Base-by-base conservation (phyloP, 345 rosid species). In the Sonneratia alba region DNA sequence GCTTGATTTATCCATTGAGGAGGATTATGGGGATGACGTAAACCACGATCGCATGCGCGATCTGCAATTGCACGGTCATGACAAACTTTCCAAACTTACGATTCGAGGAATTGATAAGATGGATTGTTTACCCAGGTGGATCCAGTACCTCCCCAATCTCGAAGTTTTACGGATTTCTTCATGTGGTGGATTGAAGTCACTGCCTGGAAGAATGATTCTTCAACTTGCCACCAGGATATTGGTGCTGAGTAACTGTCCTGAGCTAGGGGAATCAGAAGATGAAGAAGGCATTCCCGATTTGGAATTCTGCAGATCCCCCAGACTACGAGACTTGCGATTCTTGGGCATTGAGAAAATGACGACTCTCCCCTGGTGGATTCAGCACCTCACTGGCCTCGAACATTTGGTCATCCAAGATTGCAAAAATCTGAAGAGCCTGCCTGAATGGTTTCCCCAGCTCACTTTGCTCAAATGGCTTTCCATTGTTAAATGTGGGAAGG, bases 1-100 rank as follows among this genome's bases (percentile, higher is more conserved):
- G n/a, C 61, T 73, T 36, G 70, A 49, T 65, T 22, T 66, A 19
- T 12, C 69, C 7, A 51, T 27, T n/a, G 70, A 65, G n/a, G 49
- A 19, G 19, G 36, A 36, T 7, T 12, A 16, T 13, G 53, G 16
- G 43, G 36, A 66, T 9, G 63, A 4, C n/a, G 34, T 1, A 2
- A n/a, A 2, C 19, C 34, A 12, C 1, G 34, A 57, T 0, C 11
- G 32, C 63, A 57, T 57, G 12, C 7, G 0, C 32, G 22, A 57
- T 57, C 63, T 57, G 34, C 32, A n/a, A 40, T 32, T 37, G 10
- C 57, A 66, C 9, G 53, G 70, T 49, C 14, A 32, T 48, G 3
- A 6, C 18, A 72, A 43, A 19, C 56, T 34, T 43, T 0, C 7
- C 11, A 13, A 12, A 18, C 0, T 63, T 15, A 10, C 2, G 11